Conservation (phyloP, 1,139 yeast species). For the Casaregolazyma lundiana region DNA sequence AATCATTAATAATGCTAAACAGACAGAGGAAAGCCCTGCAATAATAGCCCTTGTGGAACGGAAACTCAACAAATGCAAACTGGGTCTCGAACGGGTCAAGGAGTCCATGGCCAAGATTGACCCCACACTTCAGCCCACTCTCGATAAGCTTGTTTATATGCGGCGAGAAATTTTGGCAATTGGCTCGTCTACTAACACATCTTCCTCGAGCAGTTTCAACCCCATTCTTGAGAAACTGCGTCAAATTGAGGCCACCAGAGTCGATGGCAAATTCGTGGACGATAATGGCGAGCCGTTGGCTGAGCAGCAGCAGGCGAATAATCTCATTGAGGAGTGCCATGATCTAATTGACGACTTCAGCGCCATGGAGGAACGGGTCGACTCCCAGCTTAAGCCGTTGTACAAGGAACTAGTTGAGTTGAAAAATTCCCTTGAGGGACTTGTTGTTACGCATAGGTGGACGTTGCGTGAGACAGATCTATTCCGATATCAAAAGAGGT, state of each 20-base stretch:
- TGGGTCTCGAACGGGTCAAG: conserved; percentile 24
- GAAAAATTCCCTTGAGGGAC: conserved; percentile 70
- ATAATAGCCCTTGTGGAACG: conserved; percentile 28
- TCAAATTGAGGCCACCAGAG: conserved; percentile 41
- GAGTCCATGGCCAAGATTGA: conserved; percentile 29
- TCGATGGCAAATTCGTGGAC: conserved; percentile 43
- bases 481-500: conserved; percentile 68
- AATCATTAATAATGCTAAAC: conserved; percentile 45
- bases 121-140: conserved; percentile 33
- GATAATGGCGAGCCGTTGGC: conserved; percentile 27
- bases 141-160: conserved; percentile 41
- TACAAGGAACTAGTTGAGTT: conserved; percentile 56
- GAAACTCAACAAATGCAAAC: conserved; percentile 29
- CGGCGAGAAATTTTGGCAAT: conserved; percentile 50
- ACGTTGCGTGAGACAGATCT: conserved; percentile 92
- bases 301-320: conserved; percentile 53
- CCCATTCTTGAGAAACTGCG: conserved; percentile 38
- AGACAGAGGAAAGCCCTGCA: conserved; percentile 32
- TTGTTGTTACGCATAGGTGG: conserved; percentile 92
- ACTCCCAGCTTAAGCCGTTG: conserved; percentile 45
- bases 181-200: conserved; percentile 36
- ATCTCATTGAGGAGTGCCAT: conserved; percentile 67
- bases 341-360: conserved; percentile 65
- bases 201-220: conserved; percentile 29
- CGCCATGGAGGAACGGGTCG: conserved; percentile 47